These are phyloP conservation scores for Vaccinium macrocarpon DNA, from an alignment of 148 eudicot species.

Conservation along the genomic window DNA sequence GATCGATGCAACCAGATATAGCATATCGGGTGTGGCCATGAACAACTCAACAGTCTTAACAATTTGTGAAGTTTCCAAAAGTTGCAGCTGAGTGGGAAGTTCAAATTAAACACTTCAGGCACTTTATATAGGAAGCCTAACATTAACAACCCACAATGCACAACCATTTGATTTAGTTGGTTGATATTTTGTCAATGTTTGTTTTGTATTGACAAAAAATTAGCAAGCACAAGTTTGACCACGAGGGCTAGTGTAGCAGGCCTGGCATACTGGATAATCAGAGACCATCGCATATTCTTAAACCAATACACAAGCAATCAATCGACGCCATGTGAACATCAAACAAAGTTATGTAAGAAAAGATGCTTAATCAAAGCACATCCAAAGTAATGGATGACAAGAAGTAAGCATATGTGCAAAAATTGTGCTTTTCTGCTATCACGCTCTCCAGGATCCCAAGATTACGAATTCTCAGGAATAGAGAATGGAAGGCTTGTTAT, in stretches of 20 bases:
- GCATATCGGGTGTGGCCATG: background rate
- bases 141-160: background rate
- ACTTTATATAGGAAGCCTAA: background rate
- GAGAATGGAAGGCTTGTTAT: background rate
- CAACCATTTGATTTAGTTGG: background rate
- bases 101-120: background rate
- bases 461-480: background rate
- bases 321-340: background rate
- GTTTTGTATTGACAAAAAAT: background rate
- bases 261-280: background rate
- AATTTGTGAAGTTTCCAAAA: background rate
- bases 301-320: slow-evolving; percentile 9
- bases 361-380: background rate
- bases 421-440: background rate
- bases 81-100: background rate
- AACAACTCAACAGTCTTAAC: background rate
- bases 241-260: background rate
- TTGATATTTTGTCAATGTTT: background rate
- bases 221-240: background rate
- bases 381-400: background rate
- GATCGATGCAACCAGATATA: background rate
- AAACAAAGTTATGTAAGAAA: background rate
- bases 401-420: background rate
- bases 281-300: background rate
- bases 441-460: background rate